Evolutionary conservation across 805 yeast genomes (phyloP), one percentile per base, ranked within the genome.

Genomic region (Saccharomyces jurei): DNA sequence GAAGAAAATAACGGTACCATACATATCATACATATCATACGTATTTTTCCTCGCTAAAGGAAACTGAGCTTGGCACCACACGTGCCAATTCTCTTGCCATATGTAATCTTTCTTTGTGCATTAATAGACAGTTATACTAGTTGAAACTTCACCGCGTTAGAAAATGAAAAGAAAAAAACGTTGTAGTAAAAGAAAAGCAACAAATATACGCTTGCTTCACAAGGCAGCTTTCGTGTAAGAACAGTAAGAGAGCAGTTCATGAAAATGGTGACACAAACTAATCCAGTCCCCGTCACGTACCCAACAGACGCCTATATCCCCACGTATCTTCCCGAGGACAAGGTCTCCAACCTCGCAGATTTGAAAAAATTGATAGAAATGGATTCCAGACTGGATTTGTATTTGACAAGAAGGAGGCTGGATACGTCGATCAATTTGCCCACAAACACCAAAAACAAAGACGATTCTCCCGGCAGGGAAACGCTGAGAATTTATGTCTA

Each of bases 371-470:
- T 92, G 49, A 79, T 80, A 59, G 89, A 86, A 9, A 89, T 90
- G 17, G 99, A 94, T 68, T 80, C 82, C 57, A 79, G 82, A 58
- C 71, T 92, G 49, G 98, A 94, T 69, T 80, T 92, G 54, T 78
- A 87, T 59, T 81, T 89, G 44, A 83, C 91, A 47, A 81, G 96
- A 56, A 92, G 92, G 65, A 78, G 87, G 55, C 77, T 87, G 54
- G 96, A 90, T 61, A 73, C 75, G 66, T 59, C 74, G 56, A 92
- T 89, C 53, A 74, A 73, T 67, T 69, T 74, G 58, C 75, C 73
- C 57, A 74, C 70, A 59, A 53, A 73, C 64, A 63, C 71, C 64
- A 70, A 58, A 70, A 71, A 51, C 62, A 53, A 49, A 77, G 73
- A 58, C 71, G 52, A 29, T 75, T 68, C 58, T 69, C 69, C 49